Percentiles rank a stretch among this genome's conserved stretches.
Evolutionary conservation across 1,284 basidiomycete genomes (phyloP).

Genomic region (Somion occarium): DNA sequence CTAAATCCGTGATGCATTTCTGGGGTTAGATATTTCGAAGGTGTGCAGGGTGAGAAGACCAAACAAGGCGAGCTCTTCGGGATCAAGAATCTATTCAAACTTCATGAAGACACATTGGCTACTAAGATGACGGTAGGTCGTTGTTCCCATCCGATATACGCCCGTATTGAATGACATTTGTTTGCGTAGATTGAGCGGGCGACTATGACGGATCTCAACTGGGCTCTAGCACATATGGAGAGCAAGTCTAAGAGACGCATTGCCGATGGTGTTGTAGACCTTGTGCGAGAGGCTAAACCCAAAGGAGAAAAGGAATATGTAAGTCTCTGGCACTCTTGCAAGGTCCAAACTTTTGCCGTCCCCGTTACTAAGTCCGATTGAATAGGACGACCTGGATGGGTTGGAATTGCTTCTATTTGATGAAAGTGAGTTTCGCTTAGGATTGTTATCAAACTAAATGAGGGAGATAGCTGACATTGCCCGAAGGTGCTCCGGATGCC

Average conservation of each 20-base stretch:
- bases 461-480: constrained; percentile 4
- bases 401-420: constrained; percentile 65
- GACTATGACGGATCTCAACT: constrained; percentile 65
- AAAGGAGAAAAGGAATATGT: constrained; percentile 53
- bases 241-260: constrained; percentile 32
- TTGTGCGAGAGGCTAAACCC: constrained; percentile 46
- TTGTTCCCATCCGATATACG: neutral
- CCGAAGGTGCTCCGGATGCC: constrained; percentile 24
- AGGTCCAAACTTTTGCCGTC: neutral
- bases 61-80: constrained; percentile 82
- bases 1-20: neutral
- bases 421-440: constrained; percentile 42
- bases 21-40: constrained; percentile 66
- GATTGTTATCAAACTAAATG: neutral
- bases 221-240: constrained; percentile 68
- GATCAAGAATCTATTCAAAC: constrained; percentile 74
- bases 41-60: constrained; percentile 69
- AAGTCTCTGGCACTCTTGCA: constrained; percentile 10
- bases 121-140: constrained; percentile 67
- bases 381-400: constrained; percentile 53
- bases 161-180: constrained; percentile 1
- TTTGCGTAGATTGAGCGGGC: constrained; percentile 66
- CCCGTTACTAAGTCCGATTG: neutral
- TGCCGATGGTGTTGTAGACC: constrained; percentile 32
- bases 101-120: constrained; percentile 69